Conservation (phyloP, 805 yeast species). For the Wickerhamomyces rabaulensis region DNA sequence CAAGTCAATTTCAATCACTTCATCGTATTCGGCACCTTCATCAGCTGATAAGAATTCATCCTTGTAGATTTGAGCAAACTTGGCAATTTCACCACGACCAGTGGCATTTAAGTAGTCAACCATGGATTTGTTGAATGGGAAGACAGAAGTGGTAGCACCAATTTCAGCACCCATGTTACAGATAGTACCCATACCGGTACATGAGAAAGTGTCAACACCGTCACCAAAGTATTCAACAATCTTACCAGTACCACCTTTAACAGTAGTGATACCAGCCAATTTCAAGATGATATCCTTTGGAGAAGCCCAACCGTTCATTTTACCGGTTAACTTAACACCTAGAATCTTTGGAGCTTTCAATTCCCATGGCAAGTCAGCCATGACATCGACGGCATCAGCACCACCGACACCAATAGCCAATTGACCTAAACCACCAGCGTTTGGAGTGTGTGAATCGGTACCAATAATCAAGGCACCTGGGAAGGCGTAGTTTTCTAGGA, state of each 20-base stretch:
- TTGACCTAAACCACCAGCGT: conserved; percentile 98
- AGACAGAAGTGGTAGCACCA: conserved; percentile 96
- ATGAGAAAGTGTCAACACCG: conserved; percentile 87
- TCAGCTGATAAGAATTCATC: conserved; percentile 75
- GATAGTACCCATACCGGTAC: conserved; percentile 99
- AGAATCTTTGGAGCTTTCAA: conserved; percentile 93
- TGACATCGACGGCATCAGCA: conserved; percentile 97
- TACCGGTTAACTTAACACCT: conserved; percentile 93
- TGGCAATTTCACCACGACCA: conserved; percentile 78
- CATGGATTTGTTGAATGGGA: conserved; percentile 94
- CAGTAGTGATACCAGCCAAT: conserved; percentile 91
- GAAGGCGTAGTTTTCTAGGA: conserved; percentile 92
- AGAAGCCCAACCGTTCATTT: conserved; percentile 91
- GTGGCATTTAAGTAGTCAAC: conserved; percentile 83
- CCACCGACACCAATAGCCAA: conserved; percentile 99
- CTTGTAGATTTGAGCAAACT: conserved; percentile 67
- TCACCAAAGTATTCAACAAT: conserved; percentile 96
- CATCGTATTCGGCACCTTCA: conserved; percentile 90
- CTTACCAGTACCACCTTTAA: conserved; percentile 97
- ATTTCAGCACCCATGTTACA: conserved; percentile 99
- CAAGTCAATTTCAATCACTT: conserved; percentile 85
- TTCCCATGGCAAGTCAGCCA: conserved; percentile 95
- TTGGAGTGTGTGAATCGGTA: conserved; percentile 97
- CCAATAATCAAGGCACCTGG: conserved; percentile 97
- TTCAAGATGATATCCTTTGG: conserved; percentile 94